These are phyloP conservation scores for Phellopilus nigrolimitatus DNA, from an alignment of 1,284 basidiomycete genomes.

Conservation along the genomic window DNA sequence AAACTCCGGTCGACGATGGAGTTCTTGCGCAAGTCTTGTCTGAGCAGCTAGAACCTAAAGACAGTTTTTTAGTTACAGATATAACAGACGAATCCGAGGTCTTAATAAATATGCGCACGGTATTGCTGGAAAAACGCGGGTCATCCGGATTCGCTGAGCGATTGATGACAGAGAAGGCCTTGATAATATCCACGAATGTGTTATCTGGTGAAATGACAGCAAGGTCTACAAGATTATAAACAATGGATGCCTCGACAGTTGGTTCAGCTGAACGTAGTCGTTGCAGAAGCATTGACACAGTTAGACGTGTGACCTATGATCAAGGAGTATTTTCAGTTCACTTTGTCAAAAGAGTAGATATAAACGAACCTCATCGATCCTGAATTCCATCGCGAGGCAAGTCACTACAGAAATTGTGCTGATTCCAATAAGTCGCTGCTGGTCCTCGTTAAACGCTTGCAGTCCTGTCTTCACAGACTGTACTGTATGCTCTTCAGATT, in stretches of 20 bases:
- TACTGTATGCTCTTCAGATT: constrained; percentile 42
- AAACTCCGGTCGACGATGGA: constrained; percentile 67
- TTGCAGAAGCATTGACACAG: constrained; percentile 91
- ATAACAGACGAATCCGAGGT: background rate
- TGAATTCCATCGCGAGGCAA: constrained; percentile 77
- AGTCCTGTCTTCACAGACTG: constrained; percentile 58
- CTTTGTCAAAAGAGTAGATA: background rate
- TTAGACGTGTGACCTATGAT: constrained; percentile 72
- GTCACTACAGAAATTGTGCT: constrained; percentile 90
- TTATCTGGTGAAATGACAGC: constrained; percentile 75
- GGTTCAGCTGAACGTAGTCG: constrained; percentile 81
- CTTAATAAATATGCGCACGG: constrained; percentile 41
- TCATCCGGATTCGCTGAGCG: constrained; percentile 82
- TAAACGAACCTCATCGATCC: constrained; percentile 66
- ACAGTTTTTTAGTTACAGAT: constrained; percentile 14
- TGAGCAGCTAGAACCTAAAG: constrained; percentile 78
- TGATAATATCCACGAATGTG: constrained; percentile 82
- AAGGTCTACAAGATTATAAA: constrained; percentile 87
- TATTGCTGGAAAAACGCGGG: constrained; percentile 80
- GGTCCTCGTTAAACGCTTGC: constrained; percentile 72
- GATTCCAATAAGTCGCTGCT: constrained; percentile 80
- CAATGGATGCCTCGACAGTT: constrained; percentile 84
- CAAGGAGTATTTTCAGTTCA: background rate
- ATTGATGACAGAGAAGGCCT: constrained; percentile 83
- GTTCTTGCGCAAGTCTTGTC: constrained; percentile 78